Base-by-base conservation (phyloP, 371 early-diverging fungal genomes). In the Haplosporangium sp. region DNA sequence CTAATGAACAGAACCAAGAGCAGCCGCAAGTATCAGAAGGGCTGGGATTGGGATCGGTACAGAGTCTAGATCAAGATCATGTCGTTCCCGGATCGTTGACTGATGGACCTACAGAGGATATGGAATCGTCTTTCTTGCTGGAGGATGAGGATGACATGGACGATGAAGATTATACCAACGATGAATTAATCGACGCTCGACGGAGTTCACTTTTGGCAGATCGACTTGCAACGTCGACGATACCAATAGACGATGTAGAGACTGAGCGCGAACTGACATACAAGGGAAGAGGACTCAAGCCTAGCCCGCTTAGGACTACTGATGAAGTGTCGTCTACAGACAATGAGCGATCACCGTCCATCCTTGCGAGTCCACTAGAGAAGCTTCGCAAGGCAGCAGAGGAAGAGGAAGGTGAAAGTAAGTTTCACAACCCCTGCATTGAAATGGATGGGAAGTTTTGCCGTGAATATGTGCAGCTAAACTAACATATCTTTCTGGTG, bases 131-230 rank as follows among this genome's bases (percentile, higher is more conserved):
- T 0, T 87, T 89, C 71, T 83, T 84, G 62, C 76, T 89, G 41
- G 86, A 85, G 9, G 87, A 87, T 58, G 86, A 83, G 14, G 89
- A 89, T 43, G 88, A 86, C 16, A 18, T 77, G 72, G 79, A 77
- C n/a, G 79, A 77, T 38, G 79, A 77, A 20, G 57, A 64, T 4
- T 67, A 56, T 53, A 67, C 67, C 18, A 66, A 65, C 42, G 76
- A 76, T 55, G 71, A 62, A 13, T 37, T 76, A 52, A 69, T 62
- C 47, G 76, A 70, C 23, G 76, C 55, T 36, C 62, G 67, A 8
- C 43, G 71, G 29, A 66, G 47, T 43, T 69, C 64, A 7, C 69
- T 69, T 6, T 29, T 73, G 46, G 60, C 52, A 20, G 65, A 56
- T 18, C 37, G 48, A 42, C 46, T 46, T 54, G 47, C 11, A 21